Base-by-base conservation (phyloP, 108 stramenopile species). In the Stephanodiscus triporus region DNA sequence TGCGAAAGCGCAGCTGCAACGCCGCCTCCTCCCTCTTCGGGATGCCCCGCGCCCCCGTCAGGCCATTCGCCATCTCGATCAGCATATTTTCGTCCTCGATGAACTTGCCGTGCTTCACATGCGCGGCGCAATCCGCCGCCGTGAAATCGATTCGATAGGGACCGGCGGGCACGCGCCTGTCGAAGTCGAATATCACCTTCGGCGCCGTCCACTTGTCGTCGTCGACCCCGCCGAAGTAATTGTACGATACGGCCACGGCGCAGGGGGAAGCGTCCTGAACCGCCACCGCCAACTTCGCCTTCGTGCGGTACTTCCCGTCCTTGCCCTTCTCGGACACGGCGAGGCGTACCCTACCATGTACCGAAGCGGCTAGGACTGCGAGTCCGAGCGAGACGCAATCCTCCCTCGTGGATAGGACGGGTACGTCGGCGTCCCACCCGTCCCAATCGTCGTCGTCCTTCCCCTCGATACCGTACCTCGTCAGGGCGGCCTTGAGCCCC, bases 101-200 rank as follows among this genome's bases (percentile, higher is more conserved):
- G 38, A 48, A 29, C 2, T 51, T 70, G 26, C 59, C 54, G 14
- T 63, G 63, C 2, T 70, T 70, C 22, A 67, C 66, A 66, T 77
- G 80, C 19, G 91, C 86, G 19, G 86, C 91, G 73, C 94, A 89
- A 73, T 91, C 88, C 3, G 91, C 88, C 9, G 94, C 94, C 7
- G 75, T 83, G 27, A 92, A 78, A 17, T 95, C 94, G 32, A 95
- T 81, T 11, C 76, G 68, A 59, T 91, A 92, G 8, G 94, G 94
- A 34, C 94, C 94, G 11, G 94, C 94, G 16, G 94, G 94, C 27
- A 95, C 88, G n/a, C 94, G 88, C 34, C 91, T 85, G 86, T 95
- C 94, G 75, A 92, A 95, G 48, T 95, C 94, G 75, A 95, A 95
- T 22, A 95, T 83, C 3, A 86, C 83, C 66, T 95, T 95, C 38